Conservation (phyloP, 164 flowering plant genomes). For the Vitis rotundifolia region DNA sequence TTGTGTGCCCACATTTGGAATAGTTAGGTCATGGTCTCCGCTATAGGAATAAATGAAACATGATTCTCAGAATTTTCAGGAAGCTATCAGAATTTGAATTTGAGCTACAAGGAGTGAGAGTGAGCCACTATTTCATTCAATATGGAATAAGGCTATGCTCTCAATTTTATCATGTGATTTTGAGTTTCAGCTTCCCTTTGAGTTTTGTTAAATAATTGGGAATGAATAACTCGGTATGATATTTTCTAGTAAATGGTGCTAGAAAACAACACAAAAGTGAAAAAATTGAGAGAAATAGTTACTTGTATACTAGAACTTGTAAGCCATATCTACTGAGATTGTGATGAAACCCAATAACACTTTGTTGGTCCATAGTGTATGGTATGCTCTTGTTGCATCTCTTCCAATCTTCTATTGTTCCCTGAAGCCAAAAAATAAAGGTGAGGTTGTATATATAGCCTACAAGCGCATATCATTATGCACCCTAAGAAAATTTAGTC, state of each 20-base stretch:
- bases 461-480: background rate
- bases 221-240: too few species aligned
- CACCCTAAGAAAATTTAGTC: background rate
- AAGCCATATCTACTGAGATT: conserved; percentile 14
- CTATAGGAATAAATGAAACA: background rate
- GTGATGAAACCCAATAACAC: conserved; percentile 11
- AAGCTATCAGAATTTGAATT: too few species aligned
- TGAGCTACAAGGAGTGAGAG: too few species aligned
- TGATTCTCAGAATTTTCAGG: too few species aligned
- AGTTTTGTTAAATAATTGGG: too few species aligned
- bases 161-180: too few species aligned
- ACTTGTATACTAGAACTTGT: conserved; percentile 20
- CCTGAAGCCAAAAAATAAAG: conserved; percentile 1
- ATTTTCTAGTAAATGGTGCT: too few species aligned
- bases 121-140: too few species aligned
- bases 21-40: conserved; percentile 12
- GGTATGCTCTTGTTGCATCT: conserved; percentile 16
- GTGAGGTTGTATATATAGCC: background rate
- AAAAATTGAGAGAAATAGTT: background rate
- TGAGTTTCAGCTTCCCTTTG: too few species aligned
- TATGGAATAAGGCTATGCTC: too few species aligned
- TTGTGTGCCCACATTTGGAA: conserved; percentile 12
- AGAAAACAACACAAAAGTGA: too few species aligned
- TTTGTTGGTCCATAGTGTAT: conserved; percentile 2
- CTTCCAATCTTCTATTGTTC: conserved; percentile 8